These are phyloP conservation scores for Pseudogymnoascus sp. DNA, from an alignment of 2,329 filamentous ascomycete genomes.

Conservation along the genomic window DNA sequence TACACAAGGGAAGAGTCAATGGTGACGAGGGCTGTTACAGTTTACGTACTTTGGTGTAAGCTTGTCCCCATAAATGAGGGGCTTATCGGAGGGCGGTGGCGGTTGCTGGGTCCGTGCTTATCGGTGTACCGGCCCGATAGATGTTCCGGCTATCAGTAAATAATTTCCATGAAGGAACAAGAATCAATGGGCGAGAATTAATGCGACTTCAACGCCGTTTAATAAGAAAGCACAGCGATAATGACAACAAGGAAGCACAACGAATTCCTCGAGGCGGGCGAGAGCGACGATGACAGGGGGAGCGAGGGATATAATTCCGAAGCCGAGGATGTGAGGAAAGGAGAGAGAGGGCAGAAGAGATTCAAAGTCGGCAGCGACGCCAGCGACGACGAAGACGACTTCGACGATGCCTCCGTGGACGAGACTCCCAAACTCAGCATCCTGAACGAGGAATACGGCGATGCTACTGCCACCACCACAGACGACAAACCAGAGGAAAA, in stretches of 20 bases:
- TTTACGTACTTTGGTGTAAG: background rate
- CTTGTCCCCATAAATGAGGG: constrained; percentile 5
- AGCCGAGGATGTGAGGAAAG: constrained; percentile 57
- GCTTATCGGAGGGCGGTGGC: constrained; percentile 4
- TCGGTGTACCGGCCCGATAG: background rate
- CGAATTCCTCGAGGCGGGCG: constrained; percentile 56
- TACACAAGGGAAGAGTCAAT: background rate
- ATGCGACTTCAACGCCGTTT: background rate
- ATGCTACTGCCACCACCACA: constrained; percentile 17
- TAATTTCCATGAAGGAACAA: background rate
- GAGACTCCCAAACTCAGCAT: constrained; percentile 19
- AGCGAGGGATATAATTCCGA: constrained; percentile 59
- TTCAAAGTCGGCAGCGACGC: constrained; percentile 45
- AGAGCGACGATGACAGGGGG: constrained; percentile 46
- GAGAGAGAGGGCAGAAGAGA: constrained; percentile 53
- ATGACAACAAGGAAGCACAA: constrained; percentile 67
- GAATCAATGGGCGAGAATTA: background rate
- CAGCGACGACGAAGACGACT: constrained; percentile 32
- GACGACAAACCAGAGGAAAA: constrained; percentile 18
- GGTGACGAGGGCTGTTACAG: background rate
- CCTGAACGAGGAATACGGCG: constrained; percentile 26
- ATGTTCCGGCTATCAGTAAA: constrained; percentile 7
- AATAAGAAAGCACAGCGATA: constrained; percentile 10
- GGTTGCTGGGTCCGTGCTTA: background rate
- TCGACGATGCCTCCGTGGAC: constrained; percentile 23